Base-by-base conservation (phyloP, 2,329 filamentous ascomycete species). In the Diaporthe citriasiana region DNA sequence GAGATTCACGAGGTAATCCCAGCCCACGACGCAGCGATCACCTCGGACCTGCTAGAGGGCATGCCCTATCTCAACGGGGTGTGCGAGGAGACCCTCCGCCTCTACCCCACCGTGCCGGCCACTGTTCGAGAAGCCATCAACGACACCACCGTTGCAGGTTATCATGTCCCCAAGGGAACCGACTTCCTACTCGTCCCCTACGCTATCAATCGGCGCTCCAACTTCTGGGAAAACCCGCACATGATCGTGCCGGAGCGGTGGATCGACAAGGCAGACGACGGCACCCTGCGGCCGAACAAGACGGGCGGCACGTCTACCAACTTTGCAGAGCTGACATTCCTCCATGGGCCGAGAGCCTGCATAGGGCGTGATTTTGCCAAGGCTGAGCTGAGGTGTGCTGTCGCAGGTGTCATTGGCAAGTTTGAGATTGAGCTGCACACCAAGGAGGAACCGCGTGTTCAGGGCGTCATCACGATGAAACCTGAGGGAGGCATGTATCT, bases 241-340 rank as follows among this genome's bases (percentile, higher is more conserved):
- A 77, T 79, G 42, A 85, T 85, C 74, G 82, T 85, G 70, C 84
- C 84, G 1, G 83, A 85, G 74, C 81, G 84, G 9, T 85, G 84
- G 84, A 81, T 83, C 56, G 77, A 82, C 40, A 76, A 83, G 8
- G 38, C 51, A 3, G 60, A 70, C 19, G 53, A 71, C 19, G 69
- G 60, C 27, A 72, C 70, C 15, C 55, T 60, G 45, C 42, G 72
- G 56, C 69, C 73, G n/a, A 74, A 74, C 63, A 73, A 73, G 72
- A 63, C 65, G 42, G 72, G 72, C n/a, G 72, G 65, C 27, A 73
- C 66, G 35, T 47, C 72, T 1, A 70, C 72, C 33, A 73, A 73
- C 42, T 73, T 73, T 25, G 56, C 60, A 22, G 69, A 72, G 68
- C 57, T 74, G 30, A 74, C 70, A 0, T 74, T 74, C 17, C 73